Conservation (phyloP, 768 basidiomycete genomes). For the Ramaria sp. region DNA sequence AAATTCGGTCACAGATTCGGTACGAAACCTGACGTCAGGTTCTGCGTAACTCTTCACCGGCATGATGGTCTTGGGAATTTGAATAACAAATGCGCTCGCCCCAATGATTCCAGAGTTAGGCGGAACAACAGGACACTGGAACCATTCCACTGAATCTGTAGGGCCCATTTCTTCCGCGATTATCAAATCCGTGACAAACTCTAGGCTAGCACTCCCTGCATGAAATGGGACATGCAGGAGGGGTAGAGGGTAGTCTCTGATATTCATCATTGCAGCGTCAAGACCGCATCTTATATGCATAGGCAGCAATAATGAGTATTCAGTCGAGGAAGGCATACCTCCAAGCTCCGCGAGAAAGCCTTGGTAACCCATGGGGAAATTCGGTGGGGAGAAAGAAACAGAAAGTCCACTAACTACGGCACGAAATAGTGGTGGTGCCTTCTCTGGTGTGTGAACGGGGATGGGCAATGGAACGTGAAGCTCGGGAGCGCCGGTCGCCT, state of each 20-base stretch:
- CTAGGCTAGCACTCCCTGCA: constrained; percentile 35
- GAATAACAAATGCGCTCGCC: constrained; percentile 41
- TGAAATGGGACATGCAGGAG: constrained; percentile 59
- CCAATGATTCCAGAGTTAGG: constrained; percentile 39
- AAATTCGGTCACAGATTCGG: constrained; percentile 58
- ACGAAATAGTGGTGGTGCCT: constrained; percentile 60
- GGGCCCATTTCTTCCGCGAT: constrained; percentile 81
- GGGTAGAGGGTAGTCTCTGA: constrained; percentile 87
- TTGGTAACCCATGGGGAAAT: constrained; percentile 44
- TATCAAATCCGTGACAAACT: constrained; percentile 69
- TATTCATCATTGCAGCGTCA: constrained; percentile 42
- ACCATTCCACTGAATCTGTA: constrained; percentile 55
- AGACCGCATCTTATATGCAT: constrained; percentile 66
- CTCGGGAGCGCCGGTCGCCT: constrained; percentile 20
- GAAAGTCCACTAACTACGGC: constrained; percentile 46
- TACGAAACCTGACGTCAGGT: constrained; percentile 57
- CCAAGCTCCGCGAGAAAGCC: constrained; percentile 62
- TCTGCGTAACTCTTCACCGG: constrained; percentile 87
- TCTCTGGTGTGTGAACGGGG: constrained; percentile 14
- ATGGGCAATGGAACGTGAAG: constrained; percentile 32
- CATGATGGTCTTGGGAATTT: constrained; percentile 87
- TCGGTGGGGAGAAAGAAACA: constrained; percentile 46
- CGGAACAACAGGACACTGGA: constrained; percentile 56
- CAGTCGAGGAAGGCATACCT: constrained; percentile 56
- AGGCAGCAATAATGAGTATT: constrained; percentile 75